Conservation (phyloP, 495 filamentous ascomycete species). For the Podospora bellae-mahoneyi region DNA sequence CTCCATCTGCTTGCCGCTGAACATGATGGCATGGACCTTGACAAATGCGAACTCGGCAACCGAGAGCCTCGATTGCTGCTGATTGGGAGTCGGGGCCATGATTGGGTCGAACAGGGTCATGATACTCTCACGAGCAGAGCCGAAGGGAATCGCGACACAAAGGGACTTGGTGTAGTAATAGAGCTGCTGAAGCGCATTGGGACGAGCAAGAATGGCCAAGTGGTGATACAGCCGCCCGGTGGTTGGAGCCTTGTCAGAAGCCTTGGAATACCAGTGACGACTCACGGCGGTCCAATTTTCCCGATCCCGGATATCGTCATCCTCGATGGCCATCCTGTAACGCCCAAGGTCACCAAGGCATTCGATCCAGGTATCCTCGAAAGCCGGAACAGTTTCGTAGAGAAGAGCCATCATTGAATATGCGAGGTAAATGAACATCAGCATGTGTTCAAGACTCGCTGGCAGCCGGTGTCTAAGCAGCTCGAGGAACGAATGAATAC, state of each 20-base stretch:
- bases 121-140: conserved; percentile 64
- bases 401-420: conserved; percentile 79
- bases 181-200: conserved; percentile 68
- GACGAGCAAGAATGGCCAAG: conserved; percentile 74
- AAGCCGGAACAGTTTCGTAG: conserved; percentile 69
- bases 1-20: conserved; percentile 50
- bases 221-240: conserved; percentile 81
- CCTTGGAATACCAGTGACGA: conserved; percentile 76
- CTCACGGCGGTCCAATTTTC: conserved; percentile 78
- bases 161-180: conserved; percentile 62
- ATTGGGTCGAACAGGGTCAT: conserved; percentile 68
- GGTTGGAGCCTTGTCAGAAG: conserved; percentile 64
- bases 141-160: conserved; percentile 54
- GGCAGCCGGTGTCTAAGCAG: conserved; percentile 67
- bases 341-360: conserved; percentile 75
- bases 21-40: conserved; percentile 62
- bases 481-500: conserved; percentile 70
- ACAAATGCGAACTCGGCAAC: conserved; percentile 53
- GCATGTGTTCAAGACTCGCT: conserved; percentile 70
- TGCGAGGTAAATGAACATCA: conserved; percentile 75
- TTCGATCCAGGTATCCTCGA: conserved; percentile 87
- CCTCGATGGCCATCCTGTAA: conserved; percentile 71
- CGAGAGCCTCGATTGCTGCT: conserved; percentile 14
- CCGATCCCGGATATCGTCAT: conserved; percentile 64
- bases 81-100: conserved; percentile 47